phyloP scores from a whole-genome alignment of 164 flowering plant species.

The Liriodendron chinense region DNA sequence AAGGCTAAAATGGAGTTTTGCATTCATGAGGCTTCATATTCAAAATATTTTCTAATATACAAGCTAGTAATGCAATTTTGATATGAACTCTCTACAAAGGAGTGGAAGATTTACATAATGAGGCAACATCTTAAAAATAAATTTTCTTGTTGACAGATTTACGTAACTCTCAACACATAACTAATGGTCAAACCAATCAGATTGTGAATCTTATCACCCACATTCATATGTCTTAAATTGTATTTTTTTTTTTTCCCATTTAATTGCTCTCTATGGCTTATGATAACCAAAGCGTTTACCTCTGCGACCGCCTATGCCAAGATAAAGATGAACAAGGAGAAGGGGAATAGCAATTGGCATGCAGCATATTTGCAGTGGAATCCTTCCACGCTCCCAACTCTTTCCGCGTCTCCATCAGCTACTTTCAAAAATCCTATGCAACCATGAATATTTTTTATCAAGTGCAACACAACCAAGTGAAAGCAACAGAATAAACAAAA shows the following conservation, averaged over 20 bases:
- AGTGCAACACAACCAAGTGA: background rate
- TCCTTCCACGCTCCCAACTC: background rate
- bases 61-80: background rate
- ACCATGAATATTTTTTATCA: background rate
- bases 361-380: background rate
- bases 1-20: background rate
- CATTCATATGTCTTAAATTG: background rate
- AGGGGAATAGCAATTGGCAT: background rate
- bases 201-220: background rate
- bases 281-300: background rate
- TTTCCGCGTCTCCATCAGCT: background rate
- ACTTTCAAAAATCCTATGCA: background rate
- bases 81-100: background rate
- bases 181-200: too few relatives aligned
- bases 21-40: background rate
- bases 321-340: slow-evolving; percentile 5
- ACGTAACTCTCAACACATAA: background rate
- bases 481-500: background rate
- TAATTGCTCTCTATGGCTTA: background rate
- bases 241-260: background rate
- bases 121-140: background rate
- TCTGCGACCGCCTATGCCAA: slow-evolving; percentile 1
- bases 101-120: background rate
- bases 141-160: background rate
- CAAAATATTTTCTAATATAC: background rate